A percentile compares a stretch with the other conserved stretches of the same genome.
Evolutionary conservation across 768 basidiomycete species (phyloP).

Genomic region (Lactarius pseudohatsudake): DNA sequence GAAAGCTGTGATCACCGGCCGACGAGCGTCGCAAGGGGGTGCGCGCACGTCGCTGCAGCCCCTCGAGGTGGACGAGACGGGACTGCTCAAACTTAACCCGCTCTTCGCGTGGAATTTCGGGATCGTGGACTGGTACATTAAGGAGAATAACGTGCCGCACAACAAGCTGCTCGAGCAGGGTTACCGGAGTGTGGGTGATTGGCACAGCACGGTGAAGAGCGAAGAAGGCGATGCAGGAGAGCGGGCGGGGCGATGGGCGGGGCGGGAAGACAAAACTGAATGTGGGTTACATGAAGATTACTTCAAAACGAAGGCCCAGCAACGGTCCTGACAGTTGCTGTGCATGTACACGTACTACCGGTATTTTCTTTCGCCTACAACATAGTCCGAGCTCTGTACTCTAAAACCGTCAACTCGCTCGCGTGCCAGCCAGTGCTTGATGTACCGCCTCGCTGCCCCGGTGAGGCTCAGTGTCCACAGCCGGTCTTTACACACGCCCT

Average conservation of each 20-base stretch:
- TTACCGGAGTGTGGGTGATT: constrained; percentile 95
- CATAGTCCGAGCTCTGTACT: background rate
- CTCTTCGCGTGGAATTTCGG: constrained; percentile 85
- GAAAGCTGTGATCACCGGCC: constrained; percentile 89
- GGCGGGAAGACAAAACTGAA: constrained; percentile 82
- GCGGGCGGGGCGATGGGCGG: constrained; percentile 90
- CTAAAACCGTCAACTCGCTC: background rate
- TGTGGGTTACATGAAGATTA: constrained; percentile 95
- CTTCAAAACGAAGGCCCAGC: constrained; percentile 60
- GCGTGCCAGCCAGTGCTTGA: background rate
- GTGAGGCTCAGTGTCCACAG: constrained; percentile 4
- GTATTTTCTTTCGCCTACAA: background rate
- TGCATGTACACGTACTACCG: background rate
- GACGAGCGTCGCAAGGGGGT: constrained; percentile 91
- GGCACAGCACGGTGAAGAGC: constrained; percentile 89
- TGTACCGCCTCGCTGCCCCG: constrained; percentile 19
- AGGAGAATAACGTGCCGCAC: constrained; percentile 76
- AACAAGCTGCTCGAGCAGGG: constrained; percentile 89
- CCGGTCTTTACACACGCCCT: constrained; percentile 1
- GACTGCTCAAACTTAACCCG: constrained; percentile 92
- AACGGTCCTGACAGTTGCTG: background rate
- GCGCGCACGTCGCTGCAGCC: constrained; percentile 80
- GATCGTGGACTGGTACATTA: constrained; percentile 82
- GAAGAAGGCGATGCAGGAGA: constrained; percentile 70
- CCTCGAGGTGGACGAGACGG: constrained; percentile 87